Base-by-base conservation (phyloP, 768 basidiomycete species). In the Artomyces pyxidatus region DNA sequence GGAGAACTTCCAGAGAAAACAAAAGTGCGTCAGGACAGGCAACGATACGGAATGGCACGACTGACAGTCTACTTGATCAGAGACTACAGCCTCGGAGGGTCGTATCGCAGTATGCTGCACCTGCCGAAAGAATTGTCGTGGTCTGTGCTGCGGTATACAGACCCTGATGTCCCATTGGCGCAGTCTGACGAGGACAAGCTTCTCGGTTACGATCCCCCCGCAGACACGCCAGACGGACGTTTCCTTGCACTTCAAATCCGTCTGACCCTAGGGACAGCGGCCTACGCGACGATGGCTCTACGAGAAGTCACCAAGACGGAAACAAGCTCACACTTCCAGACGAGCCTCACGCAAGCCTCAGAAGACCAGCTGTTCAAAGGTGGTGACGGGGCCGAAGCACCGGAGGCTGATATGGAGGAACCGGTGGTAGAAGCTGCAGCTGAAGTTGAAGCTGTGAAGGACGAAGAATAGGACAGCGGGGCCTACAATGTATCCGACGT, bases 201-300 rank as follows among this genome's bases (percentile, higher is more conserved):
- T 29, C 78, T 97, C 44, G 83, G 81, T 8, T 82, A 90, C 55
- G 84, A 91, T 49, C 68, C 83, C 5, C 88, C 91, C 8, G 72
- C 70, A 1, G 63, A 80, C 27, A 73, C 70, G 3, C 77, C 81
- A 46, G 76, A 85, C 41, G 94, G 94, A 22, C 84, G 80, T 59
- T 95, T 95, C 64, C 71, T 82, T 65, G 94, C 95, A 4, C 68
- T 99, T 29, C 93, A 94, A 60, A 80, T 99, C 52, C 69, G 82
- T 32, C 67, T 97, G 47, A 80, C 75, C n/a, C 76, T 99, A 14
- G 91, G 88, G 12, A 90, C 91, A 6, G 88, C 91, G 0, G 85
- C 91, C 4, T 99, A 97, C 66, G 96, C 96, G 2, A 99, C 96
- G 2, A 99, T 99, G 96, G 95, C 94, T 3, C 65, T 99, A 57